These are phyloP conservation scores for Xylaria grammica DNA, from an alignment of 495 filamentous ascomycete species.

Conservation along the genomic window DNA sequence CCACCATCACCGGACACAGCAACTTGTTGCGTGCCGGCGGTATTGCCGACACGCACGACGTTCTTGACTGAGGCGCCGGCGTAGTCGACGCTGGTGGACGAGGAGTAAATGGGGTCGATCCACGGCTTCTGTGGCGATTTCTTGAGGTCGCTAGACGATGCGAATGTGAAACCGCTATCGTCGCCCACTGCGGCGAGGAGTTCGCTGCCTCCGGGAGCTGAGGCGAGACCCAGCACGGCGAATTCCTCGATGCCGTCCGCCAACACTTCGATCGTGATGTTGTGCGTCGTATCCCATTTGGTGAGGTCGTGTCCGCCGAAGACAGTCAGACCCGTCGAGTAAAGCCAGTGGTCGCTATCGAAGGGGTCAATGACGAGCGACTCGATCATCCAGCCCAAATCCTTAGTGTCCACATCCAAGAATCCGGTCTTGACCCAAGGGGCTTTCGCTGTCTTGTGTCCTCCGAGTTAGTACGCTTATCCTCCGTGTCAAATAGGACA, in stretches of 20 bases:
- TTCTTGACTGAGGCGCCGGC: slow-evolving; percentile 59
- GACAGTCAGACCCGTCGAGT: slow-evolving; percentile 62
- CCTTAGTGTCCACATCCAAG: slow-evolving; percentile 51
- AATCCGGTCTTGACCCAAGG: slow-evolving; percentile 57
- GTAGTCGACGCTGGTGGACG: slow-evolving; percentile 59
- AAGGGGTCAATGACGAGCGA: slow-evolving; percentile 63
- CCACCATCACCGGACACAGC: slow-evolving; percentile 52
- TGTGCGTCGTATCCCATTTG: slow-evolving; percentile 54
- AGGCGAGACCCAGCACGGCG: slow-evolving; percentile 56
- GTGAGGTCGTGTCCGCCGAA: slow-evolving; percentile 58
- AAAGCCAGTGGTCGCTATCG: slow-evolving; percentile 65
- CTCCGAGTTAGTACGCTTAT: slow-evolving; percentile 31
- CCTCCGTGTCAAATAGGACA: not conserved
- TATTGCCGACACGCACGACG: slow-evolving; percentile 62
- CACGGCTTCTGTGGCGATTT: slow-evolving; percentile 54
- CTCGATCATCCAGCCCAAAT: slow-evolving; percentile 69
- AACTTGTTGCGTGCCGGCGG: slow-evolving; percentile 44
- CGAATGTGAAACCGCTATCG: slow-evolving; percentile 60
- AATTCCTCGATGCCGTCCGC: slow-evolving; percentile 67
- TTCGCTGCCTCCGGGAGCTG: slow-evolving; percentile 57
- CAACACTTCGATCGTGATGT: slow-evolving; percentile 50
- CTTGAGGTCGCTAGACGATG: slow-evolving; percentile 46
- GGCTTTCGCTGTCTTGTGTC: slow-evolving; percentile 43
- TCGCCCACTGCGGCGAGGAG: slow-evolving; percentile 65
- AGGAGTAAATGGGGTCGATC: slow-evolving; percentile 56